These are phyloP conservation scores for Rhodosporidiobolus sp. DNA, from an alignment of 768 basidiomycete species.

Conservation along the genomic window DNA sequence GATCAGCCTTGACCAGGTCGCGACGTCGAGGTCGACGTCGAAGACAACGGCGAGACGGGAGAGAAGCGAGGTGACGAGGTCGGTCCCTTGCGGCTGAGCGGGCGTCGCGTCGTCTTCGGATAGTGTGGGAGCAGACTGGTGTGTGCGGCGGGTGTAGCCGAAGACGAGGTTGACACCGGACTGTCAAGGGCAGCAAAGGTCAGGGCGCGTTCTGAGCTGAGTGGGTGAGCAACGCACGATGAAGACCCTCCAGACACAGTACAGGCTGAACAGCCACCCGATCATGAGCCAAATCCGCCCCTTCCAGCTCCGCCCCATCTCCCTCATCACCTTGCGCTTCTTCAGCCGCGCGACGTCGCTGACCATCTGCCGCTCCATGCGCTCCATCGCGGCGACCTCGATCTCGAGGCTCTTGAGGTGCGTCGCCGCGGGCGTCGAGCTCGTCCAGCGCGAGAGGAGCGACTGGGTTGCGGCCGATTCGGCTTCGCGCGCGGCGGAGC, in stretches of 20 bases:
- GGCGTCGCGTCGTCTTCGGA: neutral
- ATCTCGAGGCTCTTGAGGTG: conserved; percentile 40
- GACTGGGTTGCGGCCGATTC: conserved; percentile 20
- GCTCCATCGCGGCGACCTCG: conserved; percentile 39
- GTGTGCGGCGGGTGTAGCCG: conserved; percentile 35
- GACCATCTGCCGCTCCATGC: conserved; percentile 42
- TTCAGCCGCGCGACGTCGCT: conserved; percentile 38
- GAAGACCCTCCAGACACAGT: conserved; percentile 43
- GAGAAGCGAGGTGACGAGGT: conserved; percentile 41
- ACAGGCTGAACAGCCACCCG: conserved; percentile 43
- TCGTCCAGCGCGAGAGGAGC: conserved; percentile 30
- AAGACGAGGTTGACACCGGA: conserved; percentile 43
- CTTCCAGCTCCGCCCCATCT: conserved; percentile 39
- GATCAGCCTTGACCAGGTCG: conserved; percentile 41
- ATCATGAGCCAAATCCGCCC: conserved; percentile 38
- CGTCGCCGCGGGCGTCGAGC: conserved; percentile 10
- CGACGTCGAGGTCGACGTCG: conserved; percentile 42
- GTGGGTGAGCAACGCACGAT: conserved; percentile 20
- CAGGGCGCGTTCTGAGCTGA: neutral
- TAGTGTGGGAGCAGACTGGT: neutral
- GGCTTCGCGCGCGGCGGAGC: conserved; percentile 33
- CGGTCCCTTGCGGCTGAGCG: conserved; percentile 15
- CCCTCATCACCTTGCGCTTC: conserved; percentile 37
- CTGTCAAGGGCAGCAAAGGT: conserved; percentile 6
- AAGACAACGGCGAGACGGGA: conserved; percentile 33